phyloP scores from a whole-genome alignment of 805 yeast species.

The Candida ovalis region DNA sequence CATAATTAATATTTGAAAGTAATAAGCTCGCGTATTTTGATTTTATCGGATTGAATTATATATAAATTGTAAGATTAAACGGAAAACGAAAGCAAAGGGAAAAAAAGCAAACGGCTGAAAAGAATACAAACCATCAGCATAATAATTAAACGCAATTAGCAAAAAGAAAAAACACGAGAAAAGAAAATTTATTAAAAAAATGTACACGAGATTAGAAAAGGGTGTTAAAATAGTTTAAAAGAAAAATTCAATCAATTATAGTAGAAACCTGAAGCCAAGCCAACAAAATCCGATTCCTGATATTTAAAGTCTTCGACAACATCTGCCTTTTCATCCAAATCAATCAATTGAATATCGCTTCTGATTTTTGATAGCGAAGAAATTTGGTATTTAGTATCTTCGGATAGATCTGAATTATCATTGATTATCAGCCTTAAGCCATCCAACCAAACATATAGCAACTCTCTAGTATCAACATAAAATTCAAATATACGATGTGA shows the following conservation, averaged over 20 bases:
- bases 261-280: slow-evolving; percentile 13
- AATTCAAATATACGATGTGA: slow-evolving; percentile 42
- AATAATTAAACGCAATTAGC: too few relatives aligned
- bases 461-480: slow-evolving; percentile 66
- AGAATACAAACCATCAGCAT: too few relatives aligned
- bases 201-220: not conserved
- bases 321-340: slow-evolving; percentile 28
- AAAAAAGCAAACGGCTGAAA: not conserved
- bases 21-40: not conserved
- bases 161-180: not conserved
- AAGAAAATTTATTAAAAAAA: not conserved
- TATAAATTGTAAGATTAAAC: not conserved
- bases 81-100: not conserved
- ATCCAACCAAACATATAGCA: slow-evolving; percentile 72
- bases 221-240: not conserved
- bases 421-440: slow-evolving; percentile 57
- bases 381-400: slow-evolving; percentile 42
- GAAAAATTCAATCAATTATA: slow-evolving; percentile 6
- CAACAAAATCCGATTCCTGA: slow-evolving; percentile 8
- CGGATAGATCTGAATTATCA: slow-evolving; percentile 34
- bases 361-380: slow-evolving; percentile 42
- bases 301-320: not conserved
- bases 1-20: not conserved
- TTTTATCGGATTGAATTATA: not conserved
- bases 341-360: slow-evolving; percentile 46